Conservation (phyloP, 2,329 filamentous ascomycete genomes). For the Fusarium sp. region DNA sequence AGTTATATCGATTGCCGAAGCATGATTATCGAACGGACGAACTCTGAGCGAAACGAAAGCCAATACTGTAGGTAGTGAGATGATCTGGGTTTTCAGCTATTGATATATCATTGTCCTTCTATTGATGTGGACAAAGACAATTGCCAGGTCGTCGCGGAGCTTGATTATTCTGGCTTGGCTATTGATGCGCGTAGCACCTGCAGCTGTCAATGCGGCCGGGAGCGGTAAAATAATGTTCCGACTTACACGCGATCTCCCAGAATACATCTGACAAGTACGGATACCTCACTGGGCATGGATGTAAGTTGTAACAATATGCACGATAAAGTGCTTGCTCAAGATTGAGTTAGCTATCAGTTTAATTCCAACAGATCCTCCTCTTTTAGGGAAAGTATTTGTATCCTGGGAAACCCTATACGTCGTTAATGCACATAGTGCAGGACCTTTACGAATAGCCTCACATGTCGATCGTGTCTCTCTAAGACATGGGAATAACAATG, state of each 20-base stretch:
- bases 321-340: neutral
- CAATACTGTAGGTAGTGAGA: neutral
- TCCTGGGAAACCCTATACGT: too few species aligned
- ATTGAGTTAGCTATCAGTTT: neutral
- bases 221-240: conserved; percentile 40
- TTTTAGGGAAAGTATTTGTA: neutral
- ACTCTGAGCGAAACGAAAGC: neutral
- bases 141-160: conserved; percentile 37
- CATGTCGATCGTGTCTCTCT: neutral
- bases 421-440: too few species aligned
- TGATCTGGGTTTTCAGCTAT: conserved; percentile 24
- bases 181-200: conserved; percentile 37
- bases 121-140: conserved; percentile 41
- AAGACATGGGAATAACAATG: neutral
- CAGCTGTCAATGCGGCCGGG: conserved; percentile 24
- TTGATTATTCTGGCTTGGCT: conserved; percentile 31
- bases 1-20: conserved; percentile 34
- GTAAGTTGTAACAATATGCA: conserved; percentile 1
- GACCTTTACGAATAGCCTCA: neutral
- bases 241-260: conserved; percentile 32
- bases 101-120: conserved; percentile 32
- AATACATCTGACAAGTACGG: neutral
- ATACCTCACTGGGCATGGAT: neutral
- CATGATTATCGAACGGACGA: conserved; percentile 34
- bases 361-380: neutral